phyloP scores from a whole-genome alignment of 768 basidiomycete genomes.

The Naematelia encephala region DNA sequence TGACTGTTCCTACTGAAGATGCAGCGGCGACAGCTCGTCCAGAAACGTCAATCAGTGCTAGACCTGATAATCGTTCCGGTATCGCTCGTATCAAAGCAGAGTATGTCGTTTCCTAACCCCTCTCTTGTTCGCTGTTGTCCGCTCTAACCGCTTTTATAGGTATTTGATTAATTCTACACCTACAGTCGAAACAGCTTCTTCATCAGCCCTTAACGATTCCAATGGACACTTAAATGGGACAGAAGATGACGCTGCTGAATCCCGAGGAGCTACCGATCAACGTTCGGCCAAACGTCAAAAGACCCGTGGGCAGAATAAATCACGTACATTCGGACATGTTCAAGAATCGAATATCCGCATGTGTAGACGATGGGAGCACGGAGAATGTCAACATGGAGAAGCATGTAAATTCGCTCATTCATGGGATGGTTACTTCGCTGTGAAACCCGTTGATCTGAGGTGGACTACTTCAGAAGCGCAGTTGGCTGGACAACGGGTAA shows the following conservation, averaged over 20 bases:
- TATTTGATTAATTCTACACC: slow-evolving; percentile 23
- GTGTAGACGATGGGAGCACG: slow-evolving; percentile 72
- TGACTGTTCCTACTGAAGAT: slow-evolving; percentile 5
- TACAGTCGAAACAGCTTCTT: slow-evolving; percentile 11
- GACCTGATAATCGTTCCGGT: slow-evolving; percentile 20
- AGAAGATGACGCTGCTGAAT: slow-evolving; percentile 42
- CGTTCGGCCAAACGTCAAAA: slow-evolving; percentile 39
- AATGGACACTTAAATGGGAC: slow-evolving; percentile 13
- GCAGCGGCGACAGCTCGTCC: slow-evolving; percentile 26
- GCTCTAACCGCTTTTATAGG: slow-evolving; percentile 4
- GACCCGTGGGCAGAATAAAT: slow-evolving; percentile 73
- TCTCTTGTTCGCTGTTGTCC: not conserved
- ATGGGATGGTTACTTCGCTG: slow-evolving; percentile 67
- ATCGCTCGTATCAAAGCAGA: slow-evolving; percentile 47
- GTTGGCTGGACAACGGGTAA: slow-evolving; percentile 37
- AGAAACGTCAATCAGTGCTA: slow-evolving; percentile 22
- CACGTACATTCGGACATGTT: slow-evolving; percentile 70
- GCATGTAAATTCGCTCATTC: slow-evolving; percentile 79
- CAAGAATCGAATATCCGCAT: slow-evolving; percentile 71
- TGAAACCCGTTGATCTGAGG: slow-evolving; percentile 69
- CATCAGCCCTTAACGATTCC: slow-evolving; percentile 21
- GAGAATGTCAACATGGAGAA: slow-evolving; percentile 54
- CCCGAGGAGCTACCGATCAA: slow-evolving; percentile 17
- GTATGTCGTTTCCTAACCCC: slow-evolving; percentile 16
- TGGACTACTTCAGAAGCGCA: slow-evolving; percentile 60